Conservation (phyloP, 352 stramenopile genomes). For the Phytophthora idaei region DNA sequence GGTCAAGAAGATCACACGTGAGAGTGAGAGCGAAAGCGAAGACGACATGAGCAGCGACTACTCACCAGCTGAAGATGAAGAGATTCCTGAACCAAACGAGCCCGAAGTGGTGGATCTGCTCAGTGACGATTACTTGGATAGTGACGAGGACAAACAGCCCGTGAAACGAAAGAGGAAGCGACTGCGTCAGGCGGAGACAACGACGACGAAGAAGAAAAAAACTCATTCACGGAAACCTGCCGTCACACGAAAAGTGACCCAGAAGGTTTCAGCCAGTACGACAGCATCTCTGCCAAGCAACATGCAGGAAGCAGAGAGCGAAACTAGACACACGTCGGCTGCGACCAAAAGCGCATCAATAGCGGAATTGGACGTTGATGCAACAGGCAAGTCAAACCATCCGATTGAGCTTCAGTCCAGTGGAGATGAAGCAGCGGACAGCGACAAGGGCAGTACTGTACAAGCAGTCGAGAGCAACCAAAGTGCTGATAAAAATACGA, state of each 20-base stretch:
- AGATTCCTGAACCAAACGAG: constrained; percentile 40
- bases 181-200: constrained; percentile 18
- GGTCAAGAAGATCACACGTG: constrained; percentile 49
- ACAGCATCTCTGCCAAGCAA: neutral
- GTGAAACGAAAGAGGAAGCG: constrained; percentile 35
- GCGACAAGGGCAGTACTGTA: constrained; percentile 1
- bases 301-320: neutral
- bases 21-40: constrained; percentile 45
- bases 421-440: constrained; percentile 27
- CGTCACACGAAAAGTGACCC: constrained; percentile 26
- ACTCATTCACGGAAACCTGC: constrained; percentile 24
- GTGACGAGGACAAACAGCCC: constrained; percentile 22
- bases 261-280: constrained; percentile 5
- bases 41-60: constrained; percentile 50
- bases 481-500: neutral
- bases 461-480: constrained; percentile 1
- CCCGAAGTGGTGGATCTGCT: constrained; percentile 45
- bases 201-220: constrained; percentile 33
- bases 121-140: constrained; percentile 57
- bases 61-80: constrained; percentile 43
- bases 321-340: constrained; percentile 2
- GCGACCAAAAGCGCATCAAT: constrained; percentile 7
- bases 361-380: constrained; percentile 1
- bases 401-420: constrained; percentile 41
- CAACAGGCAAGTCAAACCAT: constrained; percentile 11